Percentiles rank a stretch among this genome's conserved stretches.
Conservation (phyloP, 768 basidiomycete species). For the Cyathus striatus region DNA sequence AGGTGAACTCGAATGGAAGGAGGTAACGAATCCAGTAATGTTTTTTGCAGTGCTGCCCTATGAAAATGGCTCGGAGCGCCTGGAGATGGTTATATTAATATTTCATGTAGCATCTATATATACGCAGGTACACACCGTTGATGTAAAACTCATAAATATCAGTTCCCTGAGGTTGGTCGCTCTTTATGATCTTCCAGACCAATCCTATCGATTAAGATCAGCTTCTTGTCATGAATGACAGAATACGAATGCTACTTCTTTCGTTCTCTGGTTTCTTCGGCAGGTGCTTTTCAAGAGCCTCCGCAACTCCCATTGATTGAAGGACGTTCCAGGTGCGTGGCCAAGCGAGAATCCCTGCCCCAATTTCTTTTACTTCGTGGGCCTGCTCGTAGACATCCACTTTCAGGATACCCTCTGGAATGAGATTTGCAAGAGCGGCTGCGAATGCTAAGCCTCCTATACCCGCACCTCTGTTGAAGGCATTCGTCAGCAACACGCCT, state of each 20-base stretch:
- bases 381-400: slow-evolving; percentile 1
- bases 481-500: too few relatives aligned
- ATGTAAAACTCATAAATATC: not conserved
- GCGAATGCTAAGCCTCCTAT: not conserved
- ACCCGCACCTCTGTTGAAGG: not conserved
- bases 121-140: not conserved
- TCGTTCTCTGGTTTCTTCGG: not conserved
- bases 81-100: not conserved
- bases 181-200: not conserved
- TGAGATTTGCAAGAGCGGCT: not conserved
- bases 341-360: slow-evolving; percentile 2
- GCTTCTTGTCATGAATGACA: not conserved
- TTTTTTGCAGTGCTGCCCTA: not conserved
- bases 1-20: not conserved
- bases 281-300: not conserved
- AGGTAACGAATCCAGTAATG: not conserved
- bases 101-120: not conserved
- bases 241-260: not conserved
- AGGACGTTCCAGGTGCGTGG: slow-evolving; percentile 1
- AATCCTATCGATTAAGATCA: not conserved
- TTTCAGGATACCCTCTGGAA: not conserved
- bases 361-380: not conserved
- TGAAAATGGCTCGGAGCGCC: too few relatives aligned
- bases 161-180: not conserved
- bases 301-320: not conserved